A percentile compares a stretch with the other conserved stretches of the same genome.
phyloP scores from a whole-genome alignment of 495 filamentous ascomycete genomes.

The Physcia stellaris region DNA sequence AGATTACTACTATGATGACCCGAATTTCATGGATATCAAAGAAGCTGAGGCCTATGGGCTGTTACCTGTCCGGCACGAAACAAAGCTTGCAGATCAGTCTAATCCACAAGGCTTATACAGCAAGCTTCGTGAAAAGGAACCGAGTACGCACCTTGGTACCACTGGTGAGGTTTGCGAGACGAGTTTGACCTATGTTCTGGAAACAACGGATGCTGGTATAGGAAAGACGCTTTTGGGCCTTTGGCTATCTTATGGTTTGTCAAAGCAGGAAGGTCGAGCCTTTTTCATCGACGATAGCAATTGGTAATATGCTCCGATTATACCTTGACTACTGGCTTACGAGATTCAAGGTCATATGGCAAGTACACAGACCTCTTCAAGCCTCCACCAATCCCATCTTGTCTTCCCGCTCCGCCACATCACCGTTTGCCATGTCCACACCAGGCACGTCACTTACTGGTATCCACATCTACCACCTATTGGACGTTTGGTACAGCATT shows the following conservation, averaged over 20 bases:
- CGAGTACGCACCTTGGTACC: neutral
- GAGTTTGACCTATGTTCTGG: slow-evolving; percentile 57
- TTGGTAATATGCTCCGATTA: too few relatives aligned
- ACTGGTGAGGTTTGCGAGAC: slow-evolving; percentile 41
- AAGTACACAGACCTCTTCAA: slow-evolving; percentile 51
- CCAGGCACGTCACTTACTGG: slow-evolving; percentile 49
- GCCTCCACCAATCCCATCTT: slow-evolving; percentile 40
- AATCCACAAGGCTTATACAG: too few relatives aligned
- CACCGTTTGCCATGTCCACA: slow-evolving; percentile 60
- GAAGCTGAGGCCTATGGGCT: slow-evolving; percentile 46
- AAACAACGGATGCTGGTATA: slow-evolving; percentile 51
- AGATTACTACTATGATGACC: slow-evolving; percentile 44
- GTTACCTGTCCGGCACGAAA: too few relatives aligned
- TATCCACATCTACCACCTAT: slow-evolving; percentile 45
- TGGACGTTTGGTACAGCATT: slow-evolving; percentile 45
- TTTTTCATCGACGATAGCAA: slow-evolving; percentile 67
- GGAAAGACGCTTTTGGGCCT: slow-evolving; percentile 56
- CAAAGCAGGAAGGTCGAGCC: slow-evolving; percentile 48
- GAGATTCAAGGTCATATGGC: slow-evolving; percentile 50
- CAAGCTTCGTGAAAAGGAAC: neutral
- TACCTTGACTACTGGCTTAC: too few relatives aligned
- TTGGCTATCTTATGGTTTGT: slow-evolving; percentile 66
- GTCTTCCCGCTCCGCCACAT: slow-evolving; percentile 44
- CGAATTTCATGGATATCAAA: slow-evolving; percentile 50
- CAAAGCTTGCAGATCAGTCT: too few relatives aligned